phyloP scores from a whole-genome alignment of 106 monocot genomes.

The Chionographis japonica region DNA sequence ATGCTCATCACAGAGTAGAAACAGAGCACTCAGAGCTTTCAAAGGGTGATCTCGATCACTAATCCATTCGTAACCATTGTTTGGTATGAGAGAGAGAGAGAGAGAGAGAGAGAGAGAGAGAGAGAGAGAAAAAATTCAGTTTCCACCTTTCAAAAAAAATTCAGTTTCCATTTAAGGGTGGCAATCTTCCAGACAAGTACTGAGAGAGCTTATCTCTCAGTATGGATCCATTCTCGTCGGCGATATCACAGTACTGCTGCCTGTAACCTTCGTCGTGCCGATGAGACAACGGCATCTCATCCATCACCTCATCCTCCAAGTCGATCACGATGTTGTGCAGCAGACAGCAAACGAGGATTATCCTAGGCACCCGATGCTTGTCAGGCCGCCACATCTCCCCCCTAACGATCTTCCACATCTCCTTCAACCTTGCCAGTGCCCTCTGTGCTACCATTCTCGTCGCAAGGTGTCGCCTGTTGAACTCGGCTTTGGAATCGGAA shows the following conservation, averaged over 20 bases:
- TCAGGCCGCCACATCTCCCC: slow-evolving; percentile 55
- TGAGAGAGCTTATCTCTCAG: slow-evolving; percentile 19
- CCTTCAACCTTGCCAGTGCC: slow-evolving; percentile 33
- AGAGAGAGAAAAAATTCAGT: too few species aligned
- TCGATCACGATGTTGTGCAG: slow-evolving; percentile 44
- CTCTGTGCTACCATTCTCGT: slow-evolving; percentile 29
- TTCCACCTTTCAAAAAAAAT: too few species aligned
- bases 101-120: too few species aligned
- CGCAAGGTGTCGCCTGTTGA: slow-evolving; percentile 28
- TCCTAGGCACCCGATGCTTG: slow-evolving; percentile 34
- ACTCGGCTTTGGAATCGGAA: slow-evolving; percentile 17
- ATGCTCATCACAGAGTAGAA: too few species aligned
- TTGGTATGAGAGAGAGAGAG: too few species aligned
- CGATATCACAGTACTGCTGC: slow-evolving; percentile 29
- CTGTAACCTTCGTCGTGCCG: slow-evolving; percentile 29
- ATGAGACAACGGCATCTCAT: slow-evolving; percentile 9
- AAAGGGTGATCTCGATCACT: too few species aligned
- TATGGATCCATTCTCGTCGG: slow-evolving; percentile 18
- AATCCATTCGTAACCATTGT: too few species aligned
- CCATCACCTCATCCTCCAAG: slow-evolving; percentile 24
- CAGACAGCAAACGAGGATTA: slow-evolving; percentile 45
- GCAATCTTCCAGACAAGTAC: slow-evolving; percentile 20
- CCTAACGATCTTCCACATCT: slow-evolving; percentile 37
- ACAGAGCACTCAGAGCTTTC: too few species aligned
- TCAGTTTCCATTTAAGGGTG: neutral